Percentiles rank a stretch among this genome's conserved stretches.
phyloP scores from a whole-genome alignment of 305 asterid species.

The Solanum hybrid region DNA sequence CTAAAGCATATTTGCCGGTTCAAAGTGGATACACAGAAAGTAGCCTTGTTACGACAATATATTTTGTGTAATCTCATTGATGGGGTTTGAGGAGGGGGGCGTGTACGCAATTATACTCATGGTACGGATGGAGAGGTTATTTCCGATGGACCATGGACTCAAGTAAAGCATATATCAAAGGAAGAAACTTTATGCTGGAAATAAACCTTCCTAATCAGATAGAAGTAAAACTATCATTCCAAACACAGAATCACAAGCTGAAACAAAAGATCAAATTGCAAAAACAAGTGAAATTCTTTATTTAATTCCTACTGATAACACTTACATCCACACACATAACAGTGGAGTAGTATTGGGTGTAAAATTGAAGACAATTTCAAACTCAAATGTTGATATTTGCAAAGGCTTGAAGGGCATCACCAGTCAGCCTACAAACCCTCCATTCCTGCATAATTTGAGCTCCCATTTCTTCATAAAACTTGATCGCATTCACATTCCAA shows the following conservation, averaged over 20 bases:
- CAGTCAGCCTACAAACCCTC: slow-evolving; percentile 69
- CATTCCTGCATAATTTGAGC: slow-evolving; percentile 54
- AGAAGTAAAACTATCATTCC: background rate
- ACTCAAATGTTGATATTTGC: slow-evolving; percentile 17
- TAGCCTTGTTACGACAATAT: too few relatives aligned
- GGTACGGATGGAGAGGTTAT: too few relatives aligned
- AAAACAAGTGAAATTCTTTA: background rate
- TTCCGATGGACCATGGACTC: background rate
- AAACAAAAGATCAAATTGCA: background rate
- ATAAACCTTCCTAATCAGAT: background rate
- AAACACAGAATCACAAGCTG: background rate
- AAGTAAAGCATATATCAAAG: background rate
- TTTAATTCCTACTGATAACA: background rate
- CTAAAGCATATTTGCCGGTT: background rate
- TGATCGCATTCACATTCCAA: slow-evolving; percentile 64
- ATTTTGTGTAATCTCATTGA: background rate
- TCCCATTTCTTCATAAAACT: slow-evolving; percentile 71
- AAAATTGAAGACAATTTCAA: background rate
- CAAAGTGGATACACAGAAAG: background rate
- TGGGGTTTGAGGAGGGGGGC: too few relatives aligned
- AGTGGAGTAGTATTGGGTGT: background rate
- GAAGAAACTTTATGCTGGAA: background rate
- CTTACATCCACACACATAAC: background rate
- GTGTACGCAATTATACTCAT: too few relatives aligned
- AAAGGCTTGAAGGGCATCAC: slow-evolving; percentile 51